A percentile compares a stretch with the other conserved stretches of the same genome.
These are phyloP conservation scores for Kazachstania sp. DNA, from an alignment of 1,139 yeast genomes.

Conservation along the genomic window DNA sequence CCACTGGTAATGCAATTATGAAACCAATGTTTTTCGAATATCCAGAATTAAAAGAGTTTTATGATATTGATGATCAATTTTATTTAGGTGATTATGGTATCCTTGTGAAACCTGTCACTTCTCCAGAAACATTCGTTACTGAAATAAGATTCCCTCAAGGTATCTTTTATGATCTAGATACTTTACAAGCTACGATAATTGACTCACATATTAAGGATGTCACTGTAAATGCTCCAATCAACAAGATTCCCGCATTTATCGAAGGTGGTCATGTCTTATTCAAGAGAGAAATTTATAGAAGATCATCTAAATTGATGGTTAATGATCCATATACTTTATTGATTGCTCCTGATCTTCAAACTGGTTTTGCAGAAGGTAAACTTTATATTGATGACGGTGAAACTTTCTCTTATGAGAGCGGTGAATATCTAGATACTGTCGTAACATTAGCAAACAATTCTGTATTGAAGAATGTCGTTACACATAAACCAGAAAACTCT, in stretches of 20 bases:
- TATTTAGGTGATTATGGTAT: conserved; percentile 67
- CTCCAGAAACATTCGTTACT: conserved; percentile 40
- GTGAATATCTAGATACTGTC: conserved; percentile 39
- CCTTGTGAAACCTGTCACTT: conserved; percentile 74
- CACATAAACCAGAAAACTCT: conserved; percentile 15
- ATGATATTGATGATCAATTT: conserved; percentile 73
- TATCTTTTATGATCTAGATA: conserved; percentile 49
- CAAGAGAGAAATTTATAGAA: conserved; percentile 63
- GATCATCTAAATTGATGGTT: conserved; percentile 69
- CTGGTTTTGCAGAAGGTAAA: conserved; percentile 45
- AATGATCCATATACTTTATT: conserved; percentile 78
- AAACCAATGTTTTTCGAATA: conserved; percentile 65
- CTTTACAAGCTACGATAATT: conserved; percentile 36
- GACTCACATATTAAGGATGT: conserved; percentile 30
- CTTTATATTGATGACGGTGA: conserved; percentile 83
- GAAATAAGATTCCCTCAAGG: conserved; percentile 57
- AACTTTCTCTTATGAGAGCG: conserved; percentile 49
- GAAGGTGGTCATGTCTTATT: conserved; percentile 72
- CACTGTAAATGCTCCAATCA: conserved; percentile 42
- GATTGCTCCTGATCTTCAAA: conserved; percentile 47
- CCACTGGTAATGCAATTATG: conserved; percentile 60
- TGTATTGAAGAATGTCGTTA: conserved; percentile 25
- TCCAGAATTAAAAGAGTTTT: conserved; percentile 43
- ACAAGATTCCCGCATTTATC: conserved; percentile 61
- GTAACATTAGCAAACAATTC: conserved; percentile 30